Conservation (phyloP, 495 filamentous ascomycete species). For the Achaetomiella virescens region DNA sequence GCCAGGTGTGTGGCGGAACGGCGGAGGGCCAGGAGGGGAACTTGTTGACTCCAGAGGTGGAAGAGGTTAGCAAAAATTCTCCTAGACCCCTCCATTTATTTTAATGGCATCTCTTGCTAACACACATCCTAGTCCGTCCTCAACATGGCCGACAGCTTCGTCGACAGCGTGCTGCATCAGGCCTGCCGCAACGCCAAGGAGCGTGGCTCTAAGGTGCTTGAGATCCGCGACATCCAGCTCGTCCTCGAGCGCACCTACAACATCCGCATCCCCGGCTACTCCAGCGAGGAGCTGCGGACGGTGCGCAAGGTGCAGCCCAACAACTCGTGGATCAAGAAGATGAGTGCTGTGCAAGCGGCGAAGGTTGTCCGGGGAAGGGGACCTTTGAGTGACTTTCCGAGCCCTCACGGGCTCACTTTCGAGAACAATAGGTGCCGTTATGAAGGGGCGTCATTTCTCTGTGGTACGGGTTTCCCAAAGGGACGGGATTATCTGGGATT, state of each 20-base stretch:
- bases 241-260: constrained; percentile 96
- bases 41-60: constrained; percentile 77
- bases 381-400: constrained; percentile 25
- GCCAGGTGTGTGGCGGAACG: constrained; percentile 80
- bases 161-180: constrained; percentile 78
- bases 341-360: constrained; percentile 89
- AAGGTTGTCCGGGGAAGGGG: constrained; percentile 62
- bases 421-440: too few relatives aligned
- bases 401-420: neutral
- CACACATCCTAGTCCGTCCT: constrained; percentile 61
- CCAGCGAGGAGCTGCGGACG: constrained; percentile 86
- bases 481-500: too few relatives aligned
- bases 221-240: constrained; percentile 90
- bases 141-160: constrained; percentile 85
- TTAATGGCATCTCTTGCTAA: neutral
- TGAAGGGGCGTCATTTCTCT: too few relatives aligned
- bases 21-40: constrained; percentile 62
- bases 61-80: constrained; percentile 62
- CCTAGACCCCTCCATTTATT: constrained; percentile 2
- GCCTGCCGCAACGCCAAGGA: constrained; percentile 92
- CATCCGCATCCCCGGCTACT: constrained; percentile 92
- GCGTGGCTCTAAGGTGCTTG: constrained; percentile 77
- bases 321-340: constrained; percentile 84
- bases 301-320: constrained; percentile 88
- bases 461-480: too few relatives aligned